Evolutionary conservation across 169 alveolate species (phyloP), one percentile per base, ranked within the genome.

Genomic region (Pseudocohnilembus persalinus): DNA sequence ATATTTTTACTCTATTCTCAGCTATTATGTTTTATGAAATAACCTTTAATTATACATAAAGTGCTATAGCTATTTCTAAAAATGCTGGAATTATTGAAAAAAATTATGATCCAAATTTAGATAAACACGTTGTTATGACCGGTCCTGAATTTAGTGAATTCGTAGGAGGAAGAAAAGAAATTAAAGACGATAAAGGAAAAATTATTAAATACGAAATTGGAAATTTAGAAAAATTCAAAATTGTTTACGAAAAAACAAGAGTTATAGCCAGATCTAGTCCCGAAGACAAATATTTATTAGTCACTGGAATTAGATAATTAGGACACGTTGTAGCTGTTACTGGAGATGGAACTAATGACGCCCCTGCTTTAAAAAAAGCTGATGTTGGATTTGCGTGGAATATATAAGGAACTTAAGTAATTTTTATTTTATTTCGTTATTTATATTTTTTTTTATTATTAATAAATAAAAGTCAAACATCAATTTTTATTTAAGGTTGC

Each of bases 321-420:
- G 89, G 87, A 68, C 80, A 88, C 31, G 89, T 88, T 29, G 96
- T 93, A 4, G 96, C 94, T 20, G 96, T 93, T 72, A 93, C 94
- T 20, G 96, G 96, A 79, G 94, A 93, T 89, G 95, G 94, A 31
- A 88, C 94, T 15, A 93, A 90, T 77, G 96, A 93, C 83, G 93
- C 96, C 0, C 95, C 96, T 65, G 96, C 94, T 77, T 88, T 90
- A 33, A 93, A 92, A 87, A 92, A 92, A 68, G 85, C 94, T 33
- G 94, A 89, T 91, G 97, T 98, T n/a, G 99, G 99, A 30, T 96
- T 98, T 81, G 98, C 99, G 80, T 97, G 97, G 99, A 98, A 98
- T 77, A 97, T 97, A 68, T 96, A 97, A 83, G 98, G 99, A 77
- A 96, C 99, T 49, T 95, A 93, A 68, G 88, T 91, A 49, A 49